Evolutionary conservation across 2,329 filamentous ascomycete species (phyloP), one percentile per base, ranked within the genome.

Genomic region (Knufia fluminis): DNA sequence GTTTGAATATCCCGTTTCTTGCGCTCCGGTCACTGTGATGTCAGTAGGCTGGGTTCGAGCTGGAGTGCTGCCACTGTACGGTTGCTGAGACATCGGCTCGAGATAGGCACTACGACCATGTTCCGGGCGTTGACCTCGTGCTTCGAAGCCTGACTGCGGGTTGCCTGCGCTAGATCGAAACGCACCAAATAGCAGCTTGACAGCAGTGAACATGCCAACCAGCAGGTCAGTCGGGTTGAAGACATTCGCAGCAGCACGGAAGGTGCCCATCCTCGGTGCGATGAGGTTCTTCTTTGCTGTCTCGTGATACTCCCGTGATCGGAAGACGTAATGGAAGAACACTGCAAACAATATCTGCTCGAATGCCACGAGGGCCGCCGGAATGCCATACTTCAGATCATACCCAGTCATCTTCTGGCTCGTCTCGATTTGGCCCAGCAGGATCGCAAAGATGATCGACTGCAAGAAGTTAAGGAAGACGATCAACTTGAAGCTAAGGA

Each of bases 391-490:
- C 61, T 86, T 85, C 58, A 94, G 73, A 64, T 94, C 87, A 41
- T 49, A 40, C 22, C 46, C 47, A 2, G 53, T 1, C 80, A 82
- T 44, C 81, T 82, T 28, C 78, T 22, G n/a, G 10, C 78, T 10
- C 91, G 66, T 36, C 75, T 74, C 1, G 71, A 64, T 31, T 75
- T 49, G 66, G 54, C 79, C 76, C 36, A 91, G 71, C 19, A 46
- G n/a, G 17, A 81, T 73, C 7, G 83, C 74, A 6, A 75, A 74
- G 0, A 79, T 78, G n/a, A 55, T 47, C 33, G 69, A 72, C 61
- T 94, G 88, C 86, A 88, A 92, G 65, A 92, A 92, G 24, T 83
- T 89, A 58, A 94, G 75, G 71, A 94, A 92, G 60, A 94, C 87
- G 61, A 94, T 86, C 19, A 92, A 76, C 67, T 94, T 94, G 68